Evolutionary conservation across 2,329 filamentous ascomycete species (phyloP).

Genomic region (Samsoniella hepiali): DNA sequence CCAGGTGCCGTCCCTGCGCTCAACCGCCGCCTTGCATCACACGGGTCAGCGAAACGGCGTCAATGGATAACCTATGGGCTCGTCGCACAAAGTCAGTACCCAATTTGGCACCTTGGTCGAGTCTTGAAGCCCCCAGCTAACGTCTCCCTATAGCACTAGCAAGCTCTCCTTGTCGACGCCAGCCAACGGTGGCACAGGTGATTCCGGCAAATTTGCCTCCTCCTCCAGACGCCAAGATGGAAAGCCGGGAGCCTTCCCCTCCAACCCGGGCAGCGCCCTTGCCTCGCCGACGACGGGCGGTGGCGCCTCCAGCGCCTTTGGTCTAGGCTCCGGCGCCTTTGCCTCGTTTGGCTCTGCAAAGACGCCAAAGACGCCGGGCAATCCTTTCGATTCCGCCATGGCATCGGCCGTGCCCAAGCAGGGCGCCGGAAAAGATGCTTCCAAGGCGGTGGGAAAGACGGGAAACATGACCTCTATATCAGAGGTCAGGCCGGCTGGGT

Average conservation of each 20-base stretch:
- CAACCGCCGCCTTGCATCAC: conserved; percentile 16
- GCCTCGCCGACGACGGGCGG: conserved; percentile 64
- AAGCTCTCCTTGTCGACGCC: conserved; percentile 88
- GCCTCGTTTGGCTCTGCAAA: conserved; percentile 81
- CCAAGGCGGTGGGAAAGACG: conserved; percentile 30
- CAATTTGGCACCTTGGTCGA: conserved; percentile 7
- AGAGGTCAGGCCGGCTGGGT: conserved; percentile 35
- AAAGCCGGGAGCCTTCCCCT: conserved; percentile 73
- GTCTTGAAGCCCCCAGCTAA: conserved; percentile 23
- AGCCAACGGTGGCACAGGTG: conserved; percentile 54
- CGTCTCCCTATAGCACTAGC: conserved; percentile 58
- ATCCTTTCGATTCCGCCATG: conserved; percentile 74
- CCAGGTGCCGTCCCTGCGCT: conserved; percentile 19
- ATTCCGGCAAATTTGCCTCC: conserved; percentile 58
- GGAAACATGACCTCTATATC: conserved; percentile 44
- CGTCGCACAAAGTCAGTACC: conserved; percentile 74
- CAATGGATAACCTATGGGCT: conserved; percentile 70
- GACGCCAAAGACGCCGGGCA: conserved; percentile 80
- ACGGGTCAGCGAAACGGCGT: conserved; percentile 31
- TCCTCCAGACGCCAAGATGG: conserved; percentile 75
- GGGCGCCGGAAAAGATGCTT: conserved; percentile 30
- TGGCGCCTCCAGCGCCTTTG: conserved; percentile 83
- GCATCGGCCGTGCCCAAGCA: conserved; percentile 39
- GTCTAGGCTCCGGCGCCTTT: conserved; percentile 90
- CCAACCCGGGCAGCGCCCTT: conserved; percentile 66